Percentiles rank a stretch among this genome's conserved stretches.
These are phyloP conservation scores for Pachyrhizus erosus DNA, from an alignment of 306 rosid genomes.

Conservation along the genomic window DNA sequence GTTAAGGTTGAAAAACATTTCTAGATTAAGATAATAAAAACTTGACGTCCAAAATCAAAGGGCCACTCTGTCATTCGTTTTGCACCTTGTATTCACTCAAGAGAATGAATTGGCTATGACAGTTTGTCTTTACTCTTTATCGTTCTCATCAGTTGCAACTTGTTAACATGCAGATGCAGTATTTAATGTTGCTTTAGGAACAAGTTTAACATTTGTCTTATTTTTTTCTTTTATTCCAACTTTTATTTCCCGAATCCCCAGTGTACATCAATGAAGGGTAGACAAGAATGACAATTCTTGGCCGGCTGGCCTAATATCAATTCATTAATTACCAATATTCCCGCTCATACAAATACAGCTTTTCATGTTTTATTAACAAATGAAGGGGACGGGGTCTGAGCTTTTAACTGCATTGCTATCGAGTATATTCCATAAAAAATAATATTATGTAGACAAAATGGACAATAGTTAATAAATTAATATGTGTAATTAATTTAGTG, in stretches of 20 bases:
- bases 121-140: background rate
- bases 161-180: slow-evolving; percentile 26
- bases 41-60: background rate
- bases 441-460: background rate
- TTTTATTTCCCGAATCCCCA: slow-evolving; percentile 11
- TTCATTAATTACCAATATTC: slow-evolving; percentile 9
- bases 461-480: background rate
- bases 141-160: slow-evolving; percentile 37
- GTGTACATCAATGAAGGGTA: slow-evolving; percentile 16
- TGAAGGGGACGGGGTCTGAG: background rate
- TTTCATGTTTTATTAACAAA: slow-evolving; percentile 30
- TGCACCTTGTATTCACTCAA: slow-evolving; percentile 16
- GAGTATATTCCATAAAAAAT: background rate
- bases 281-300: slow-evolving; percentile 1
- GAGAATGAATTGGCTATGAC: slow-evolving; percentile 40
- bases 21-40: background rate
- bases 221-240: background rate
- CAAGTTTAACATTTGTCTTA: slow-evolving; percentile 25
- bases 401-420: background rate
- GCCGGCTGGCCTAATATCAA: slow-evolving; percentile 16
- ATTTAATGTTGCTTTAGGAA: slow-evolving; percentile 27
- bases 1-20: background rate
- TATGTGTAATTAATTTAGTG: background rate
- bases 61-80: slow-evolving; percentile 34
- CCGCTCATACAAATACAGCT: background rate